A percentile compares a stretch with the other conserved stretches of the same genome.
phyloP scores from a whole-genome alignment of 2,329 filamentous ascomycete species.

The Penicillium sp. region DNA sequence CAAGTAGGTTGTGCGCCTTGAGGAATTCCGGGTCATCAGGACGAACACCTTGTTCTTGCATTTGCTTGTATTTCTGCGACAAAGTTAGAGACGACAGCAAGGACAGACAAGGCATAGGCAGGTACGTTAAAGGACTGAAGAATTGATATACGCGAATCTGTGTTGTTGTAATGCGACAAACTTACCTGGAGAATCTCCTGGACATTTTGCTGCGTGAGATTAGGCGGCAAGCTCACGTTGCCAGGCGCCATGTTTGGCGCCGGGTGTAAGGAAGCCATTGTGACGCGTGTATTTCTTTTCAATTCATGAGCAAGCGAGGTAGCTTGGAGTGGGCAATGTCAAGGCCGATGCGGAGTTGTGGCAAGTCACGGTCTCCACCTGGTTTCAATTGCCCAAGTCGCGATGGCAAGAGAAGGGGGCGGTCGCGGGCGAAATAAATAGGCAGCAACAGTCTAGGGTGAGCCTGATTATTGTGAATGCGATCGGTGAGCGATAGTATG shows the following conservation, averaged over 20 bases:
- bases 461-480: conserved; percentile 25
- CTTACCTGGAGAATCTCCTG: conserved; percentile 64
- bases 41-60: conserved; percentile 81
- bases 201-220: conserved; percentile 72
- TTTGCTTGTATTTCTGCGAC: conserved; percentile 75
- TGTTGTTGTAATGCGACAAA: conserved; percentile 7
- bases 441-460: conserved; percentile 21
- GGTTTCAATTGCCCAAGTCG: conserved; percentile 21
- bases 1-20: conserved; percentile 73
- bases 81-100: conserved; percentile 35
- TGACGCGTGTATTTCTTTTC: conserved; percentile 34
- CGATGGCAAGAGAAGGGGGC: conserved; percentile 22
- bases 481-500: conserved; percentile 23
- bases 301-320: conserved; percentile 31
- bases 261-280: conserved; percentile 78
- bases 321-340: conserved; percentile 19
- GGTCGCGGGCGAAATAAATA: background rate
- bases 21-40: conserved; percentile 82
- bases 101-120: background rate
- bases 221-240: conserved; percentile 60
- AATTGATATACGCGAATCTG: background rate
- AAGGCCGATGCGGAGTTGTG: conserved; percentile 18
- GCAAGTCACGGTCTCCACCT: conserved; percentile 22
- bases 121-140: background rate
- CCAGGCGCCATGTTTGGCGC: conserved; percentile 66